These are phyloP conservation scores for Colletotrichum melonis DNA, from an alignment of 2,329 filamentous ascomycete species.

Conservation along the genomic window DNA sequence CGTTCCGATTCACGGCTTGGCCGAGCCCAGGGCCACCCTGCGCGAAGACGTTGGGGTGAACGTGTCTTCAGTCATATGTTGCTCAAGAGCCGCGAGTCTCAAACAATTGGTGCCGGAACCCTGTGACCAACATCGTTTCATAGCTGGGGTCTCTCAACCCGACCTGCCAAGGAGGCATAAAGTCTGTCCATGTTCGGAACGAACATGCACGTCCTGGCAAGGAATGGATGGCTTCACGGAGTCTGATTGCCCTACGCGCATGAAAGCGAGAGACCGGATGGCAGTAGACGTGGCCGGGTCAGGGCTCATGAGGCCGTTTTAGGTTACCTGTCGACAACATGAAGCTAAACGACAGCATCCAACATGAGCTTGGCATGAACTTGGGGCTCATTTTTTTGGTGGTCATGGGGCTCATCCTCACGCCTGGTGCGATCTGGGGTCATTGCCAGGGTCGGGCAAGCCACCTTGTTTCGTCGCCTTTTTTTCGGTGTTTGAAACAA, in stretches of 20 bases:
- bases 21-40: constrained; percentile 24
- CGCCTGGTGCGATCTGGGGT: constrained; percentile 15
- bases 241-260: constrained; percentile 16
- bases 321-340: constrained; percentile 18
- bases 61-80: background rate
- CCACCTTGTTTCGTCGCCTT: constrained; percentile 30
- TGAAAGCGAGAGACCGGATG: constrained; percentile 32
- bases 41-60: background rate
- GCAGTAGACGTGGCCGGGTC: constrained; percentile 25
- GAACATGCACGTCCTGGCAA: constrained; percentile 27
- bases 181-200: constrained; percentile 32
- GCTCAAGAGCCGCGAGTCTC: constrained; percentile 43
- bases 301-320: constrained; percentile 34
- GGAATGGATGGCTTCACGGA: constrained; percentile 20
- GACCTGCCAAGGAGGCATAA: constrained; percentile 23
- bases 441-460: constrained; percentile 6
- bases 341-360: background rate
- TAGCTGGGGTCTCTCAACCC: constrained; percentile 25
- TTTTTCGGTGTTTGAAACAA: constrained; percentile 29
- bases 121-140: constrained; percentile 47
- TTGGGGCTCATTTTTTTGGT: background rate
- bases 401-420: constrained; percentile 2
- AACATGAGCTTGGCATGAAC: constrained; percentile 21
- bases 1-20: constrained; percentile 29
- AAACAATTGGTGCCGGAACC: constrained; percentile 45